A percentile compares a stretch with the other conserved stretches of the same genome.
phyloP scores from a whole-genome alignment of 257 asterid species.

The Nicotiana benthamiana region DNA sequence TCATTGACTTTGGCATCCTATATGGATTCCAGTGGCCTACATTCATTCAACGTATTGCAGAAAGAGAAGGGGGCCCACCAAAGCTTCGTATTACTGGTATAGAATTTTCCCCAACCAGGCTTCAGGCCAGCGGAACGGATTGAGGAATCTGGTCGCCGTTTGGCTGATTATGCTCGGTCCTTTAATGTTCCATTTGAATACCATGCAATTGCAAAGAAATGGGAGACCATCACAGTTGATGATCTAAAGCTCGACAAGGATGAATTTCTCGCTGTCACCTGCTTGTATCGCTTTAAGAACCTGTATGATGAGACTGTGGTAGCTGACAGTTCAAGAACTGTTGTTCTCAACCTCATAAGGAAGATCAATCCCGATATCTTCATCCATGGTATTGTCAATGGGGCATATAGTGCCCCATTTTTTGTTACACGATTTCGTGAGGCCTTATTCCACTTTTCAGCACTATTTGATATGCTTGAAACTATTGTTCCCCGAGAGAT shows the following conservation, averaged over 20 bases:
- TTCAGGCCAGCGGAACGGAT: constrained; percentile 59
- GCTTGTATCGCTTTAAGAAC: constrained; percentile 44
- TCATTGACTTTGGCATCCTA: constrained; percentile 62
- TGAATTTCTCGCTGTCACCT: constrained; percentile 53
- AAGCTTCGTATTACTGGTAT: constrained; percentile 58
- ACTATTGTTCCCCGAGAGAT: constrained; percentile 45
- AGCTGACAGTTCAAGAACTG: constrained; percentile 42
- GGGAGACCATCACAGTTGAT: constrained; percentile 56
- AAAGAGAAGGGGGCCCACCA: constrained; percentile 57
- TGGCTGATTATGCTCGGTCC: constrained; percentile 38
- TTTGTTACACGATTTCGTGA: constrained; percentile 67
- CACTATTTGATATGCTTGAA: constrained; percentile 68
- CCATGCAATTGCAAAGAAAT: constrained; percentile 52
- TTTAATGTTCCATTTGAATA: constrained; percentile 60
- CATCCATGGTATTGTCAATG: constrained; percentile 56
- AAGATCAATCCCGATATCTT: constrained; percentile 51
- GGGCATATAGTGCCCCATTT: constrained; percentile 60
- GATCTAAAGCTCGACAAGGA: constrained; percentile 53
- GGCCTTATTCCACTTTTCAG: constrained; percentile 62
- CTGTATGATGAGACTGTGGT: constrained; percentile 53
- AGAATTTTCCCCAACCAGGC: constrained; percentile 70
- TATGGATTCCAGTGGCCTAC: constrained; percentile 69
- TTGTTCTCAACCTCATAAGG: constrained; percentile 48
- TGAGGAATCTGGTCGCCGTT: constrained; percentile 58
- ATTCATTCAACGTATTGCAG: constrained; percentile 37